phyloP scores from a whole-genome alignment of 768 basidiomycete genomes.

The Brasilioporus rufonigricans region DNA sequence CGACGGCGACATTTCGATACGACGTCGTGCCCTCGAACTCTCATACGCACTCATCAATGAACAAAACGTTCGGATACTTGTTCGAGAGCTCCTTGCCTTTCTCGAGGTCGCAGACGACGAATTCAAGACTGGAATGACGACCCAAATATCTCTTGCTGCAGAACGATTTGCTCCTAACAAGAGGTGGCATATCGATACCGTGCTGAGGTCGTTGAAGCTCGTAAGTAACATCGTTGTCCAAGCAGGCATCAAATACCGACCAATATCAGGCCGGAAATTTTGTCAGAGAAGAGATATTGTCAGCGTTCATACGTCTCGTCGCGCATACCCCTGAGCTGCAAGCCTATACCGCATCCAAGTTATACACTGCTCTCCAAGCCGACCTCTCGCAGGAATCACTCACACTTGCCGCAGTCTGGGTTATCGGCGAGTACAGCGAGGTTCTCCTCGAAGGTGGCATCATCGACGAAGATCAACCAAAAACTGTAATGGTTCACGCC shows the following conservation, averaged over 20 bases:
- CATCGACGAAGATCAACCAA: constrained; percentile 71
- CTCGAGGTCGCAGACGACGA: constrained; percentile 98
- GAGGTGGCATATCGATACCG: constrained; percentile 99
- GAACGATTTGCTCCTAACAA: constrained; percentile 97
- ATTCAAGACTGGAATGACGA: constrained; percentile 97
- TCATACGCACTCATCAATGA: constrained; percentile 98
- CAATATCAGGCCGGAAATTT: constrained; percentile 86
- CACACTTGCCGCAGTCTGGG: constrained; percentile 91
- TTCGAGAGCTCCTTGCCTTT: constrained; percentile 91
- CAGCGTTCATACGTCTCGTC: constrained; percentile 92
- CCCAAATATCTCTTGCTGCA: constrained; percentile 93
- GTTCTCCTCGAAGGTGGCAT: constrained; percentile 82
- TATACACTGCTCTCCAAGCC: constrained; percentile 81
- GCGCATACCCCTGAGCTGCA: constrained; percentile 97
- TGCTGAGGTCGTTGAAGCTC: constrained; percentile 86
- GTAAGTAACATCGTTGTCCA: constrained; percentile 44
- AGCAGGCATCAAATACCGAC: background rate
- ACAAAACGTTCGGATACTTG: constrained; percentile 86
- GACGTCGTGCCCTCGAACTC: constrained; percentile 92
- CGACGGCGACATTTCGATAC: constrained; percentile 99
- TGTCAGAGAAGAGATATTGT: constrained; percentile 93
- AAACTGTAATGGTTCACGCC: constrained; percentile 47
- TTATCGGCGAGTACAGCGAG: constrained; percentile 96
- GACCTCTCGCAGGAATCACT: constrained; percentile 97
- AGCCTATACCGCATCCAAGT: constrained; percentile 88